These are phyloP conservation scores for Kuraishia piskuri DNA, from an alignment of 805 yeast species.

Conservation along the genomic window DNA sequence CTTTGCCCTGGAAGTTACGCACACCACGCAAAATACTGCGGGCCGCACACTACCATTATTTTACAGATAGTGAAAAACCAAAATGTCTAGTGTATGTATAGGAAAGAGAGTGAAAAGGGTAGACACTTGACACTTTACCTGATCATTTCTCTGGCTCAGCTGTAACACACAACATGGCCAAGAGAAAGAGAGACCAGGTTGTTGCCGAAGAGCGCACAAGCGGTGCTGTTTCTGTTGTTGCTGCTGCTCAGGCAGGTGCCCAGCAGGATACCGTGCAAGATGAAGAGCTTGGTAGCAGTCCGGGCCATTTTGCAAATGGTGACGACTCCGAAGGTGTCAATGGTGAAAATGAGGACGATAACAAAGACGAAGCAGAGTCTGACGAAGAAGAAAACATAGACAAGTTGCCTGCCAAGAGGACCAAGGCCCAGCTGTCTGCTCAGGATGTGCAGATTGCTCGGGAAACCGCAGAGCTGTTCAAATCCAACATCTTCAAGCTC, in stretches of 20 bases:
- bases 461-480: slow-evolving; percentile 90
- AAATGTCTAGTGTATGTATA: neutral
- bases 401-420: slow-evolving; percentile 1
- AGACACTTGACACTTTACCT: neutral
- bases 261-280: neutral
- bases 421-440: slow-evolving; percentile 35
- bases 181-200: slow-evolving; percentile 15
- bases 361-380: slow-evolving; percentile 12
- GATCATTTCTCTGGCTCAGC: neutral
- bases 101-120: neutral
- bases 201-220: neutral
- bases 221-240: neutral
- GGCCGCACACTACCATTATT: slow-evolving; percentile 1
- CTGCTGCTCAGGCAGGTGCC: neutral
- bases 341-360: slow-evolving; percentile 21
- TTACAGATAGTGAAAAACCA: neutral
- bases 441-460: slow-evolving; percentile 88
- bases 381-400: slow-evolving; percentile 15
- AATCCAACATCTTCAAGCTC: slow-evolving; percentile 88
- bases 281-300: slow-evolving; percentile 1
- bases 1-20: neutral
- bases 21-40: neutral
- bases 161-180: slow-evolving; percentile 13
- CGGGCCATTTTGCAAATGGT: slow-evolving; percentile 8
- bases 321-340: slow-evolving; percentile 8